A percentile compares a stretch with the other conserved stretches of the same genome.
These are phyloP conservation scores for Podila epicladia DNA, from an alignment of 192 early-diverging fungal species.

Conservation along the genomic window DNA sequence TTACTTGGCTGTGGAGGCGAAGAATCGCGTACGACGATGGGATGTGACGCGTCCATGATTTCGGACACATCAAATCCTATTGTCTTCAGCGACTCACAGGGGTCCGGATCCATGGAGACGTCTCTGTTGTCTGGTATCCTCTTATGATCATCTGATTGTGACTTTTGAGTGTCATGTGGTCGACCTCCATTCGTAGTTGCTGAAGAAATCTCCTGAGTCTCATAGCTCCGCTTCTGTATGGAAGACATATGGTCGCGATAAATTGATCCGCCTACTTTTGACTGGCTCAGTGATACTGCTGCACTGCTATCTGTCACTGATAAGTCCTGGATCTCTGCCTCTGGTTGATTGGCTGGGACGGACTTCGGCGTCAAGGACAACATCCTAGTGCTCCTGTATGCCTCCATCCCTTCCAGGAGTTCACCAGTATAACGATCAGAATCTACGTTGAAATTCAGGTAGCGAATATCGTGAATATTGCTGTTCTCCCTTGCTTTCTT, in stretches of 20 bases:
- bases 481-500: no score
- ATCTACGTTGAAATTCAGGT: background rate
- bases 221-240: background rate
- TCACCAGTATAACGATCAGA: background rate
- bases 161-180: no score
- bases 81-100: no score
- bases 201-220: no score
- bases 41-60: background rate
- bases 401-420: slow-evolving; percentile 19
- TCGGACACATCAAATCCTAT: no score
- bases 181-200: no score
- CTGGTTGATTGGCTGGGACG: slow-evolving; percentile 23
- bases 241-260: background rate
- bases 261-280: background rate
- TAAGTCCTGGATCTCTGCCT: slow-evolving; percentile 20
- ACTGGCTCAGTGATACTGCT: background rate
- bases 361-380: slow-evolving; percentile 4
- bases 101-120: no score
- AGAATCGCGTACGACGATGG: background rate
- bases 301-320: slow-evolving; percentile 8
- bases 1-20: background rate
- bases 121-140: no score
- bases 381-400: slow-evolving; percentile 19
- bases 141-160: no score
- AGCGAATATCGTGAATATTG: background rate